Base-by-base conservation (phyloP, 108 stramenopile species). In the Nitzschia sp. region DNA sequence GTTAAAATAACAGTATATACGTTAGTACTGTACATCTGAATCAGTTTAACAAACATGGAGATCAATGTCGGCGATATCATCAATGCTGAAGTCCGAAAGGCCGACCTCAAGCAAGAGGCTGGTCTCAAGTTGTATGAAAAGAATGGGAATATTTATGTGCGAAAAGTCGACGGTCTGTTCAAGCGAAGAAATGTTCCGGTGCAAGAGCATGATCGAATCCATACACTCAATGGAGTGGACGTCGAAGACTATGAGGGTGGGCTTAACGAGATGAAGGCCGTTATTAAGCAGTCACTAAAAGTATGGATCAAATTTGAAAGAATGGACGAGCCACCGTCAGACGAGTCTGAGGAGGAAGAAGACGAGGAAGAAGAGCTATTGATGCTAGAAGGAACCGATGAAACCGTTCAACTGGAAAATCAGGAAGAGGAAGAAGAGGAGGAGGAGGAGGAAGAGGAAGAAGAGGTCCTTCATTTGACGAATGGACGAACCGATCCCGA, bases 1-100 rank as follows among this genome's bases (percentile, higher is more conserved):
- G n/a, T n/a, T n/a, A n/a, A n/a, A n/a, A n/a, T n/a, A n/a, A n/a
- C n/a, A n/a, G n/a, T n/a, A n/a, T n/a, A n/a, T n/a, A n/a, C n/a
- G n/a, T n/a, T n/a, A n/a, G n/a, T n/a, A n/a, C n/a, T n/a, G n/a
- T n/a, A n/a, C n/a, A n/a, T n/a, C n/a, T n/a, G n/a, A n/a, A n/a
- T n/a, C n/a, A n/a, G n/a, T n/a, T n/a, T 41, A 11, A 13, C 38
- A 52, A 58, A n/a, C 31, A 58, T 61, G 60, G 60, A 61, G 41
- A 61, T 61, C 41, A 61, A 61, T 45, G 60, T 61, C 8, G 66
- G 66, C 29, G 66, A 66, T 41, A 53, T 66, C 32, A 35, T 66
- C 6, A 52, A 45, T 8, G 35, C 47, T 22, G 47, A 66, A 22
- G 50, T 66, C n/a, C 29, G 47, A 23, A 66, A 66, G 27, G 47